A percentile compares a stretch with the other conserved stretches of the same genome.
These are phyloP conservation scores for Puccinia sorghi DNA, from an alignment of 1,284 basidiomycete species.

Conservation along the genomic window DNA sequence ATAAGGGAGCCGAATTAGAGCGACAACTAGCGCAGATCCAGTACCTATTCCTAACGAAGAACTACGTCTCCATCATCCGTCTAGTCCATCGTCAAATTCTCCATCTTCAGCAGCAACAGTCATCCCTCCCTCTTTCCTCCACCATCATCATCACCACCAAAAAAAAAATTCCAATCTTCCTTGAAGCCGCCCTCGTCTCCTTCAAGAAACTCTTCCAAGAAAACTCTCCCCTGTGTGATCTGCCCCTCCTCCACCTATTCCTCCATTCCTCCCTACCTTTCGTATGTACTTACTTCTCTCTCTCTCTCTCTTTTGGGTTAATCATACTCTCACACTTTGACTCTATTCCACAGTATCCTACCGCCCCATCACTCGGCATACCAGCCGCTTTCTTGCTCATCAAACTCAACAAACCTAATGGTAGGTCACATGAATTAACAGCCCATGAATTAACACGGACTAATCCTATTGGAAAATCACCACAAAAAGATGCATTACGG, in stretches of 20 bases:
- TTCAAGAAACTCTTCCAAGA: conserved; percentile 11
- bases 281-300: background rate
- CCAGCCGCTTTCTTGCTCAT: background rate
- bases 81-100: no score
- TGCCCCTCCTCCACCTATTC: background rate
- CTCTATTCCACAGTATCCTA: background rate
- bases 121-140: no score
- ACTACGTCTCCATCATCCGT: no score
- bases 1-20: no score
- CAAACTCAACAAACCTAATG: background rate
- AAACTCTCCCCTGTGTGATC: no score
- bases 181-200: background rate
- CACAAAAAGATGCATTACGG: background rate
- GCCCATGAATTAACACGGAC: background rate
- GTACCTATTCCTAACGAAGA: no score
- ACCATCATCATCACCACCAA: no score
- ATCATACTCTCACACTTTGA: no score
- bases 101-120: no score
- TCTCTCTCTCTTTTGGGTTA: background rate
- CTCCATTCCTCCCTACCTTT: background rate
- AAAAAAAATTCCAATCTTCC: background rate
- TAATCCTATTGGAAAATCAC: background rate
- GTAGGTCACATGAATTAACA: background rate
- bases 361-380: background rate
- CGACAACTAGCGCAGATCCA: no score